Evolutionary conservation across 345 rosid genomes (phyloP).

Genomic region (Psidium guajava): DNA sequence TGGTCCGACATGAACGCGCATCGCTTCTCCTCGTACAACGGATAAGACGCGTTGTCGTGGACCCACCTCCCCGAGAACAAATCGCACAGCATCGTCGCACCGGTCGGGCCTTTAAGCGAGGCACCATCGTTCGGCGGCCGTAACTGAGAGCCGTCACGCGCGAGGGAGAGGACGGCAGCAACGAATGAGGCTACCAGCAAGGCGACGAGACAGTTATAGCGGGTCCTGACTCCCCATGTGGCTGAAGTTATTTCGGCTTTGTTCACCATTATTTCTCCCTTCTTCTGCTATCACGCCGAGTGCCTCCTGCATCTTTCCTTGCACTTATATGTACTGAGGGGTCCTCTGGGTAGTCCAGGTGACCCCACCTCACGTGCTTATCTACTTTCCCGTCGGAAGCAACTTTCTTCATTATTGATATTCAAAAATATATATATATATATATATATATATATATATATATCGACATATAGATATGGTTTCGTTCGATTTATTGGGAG

Average conservation of each 20-base stretch:
- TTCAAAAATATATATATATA: too few species aligned
- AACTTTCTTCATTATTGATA: not conserved
- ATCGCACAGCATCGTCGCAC: constrained; percentile 21
- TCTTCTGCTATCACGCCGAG: too few species aligned
- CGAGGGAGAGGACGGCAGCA: constrained; percentile 25
- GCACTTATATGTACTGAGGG: not conserved
- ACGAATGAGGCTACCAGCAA: constrained; percentile 41
- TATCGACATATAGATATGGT: too few species aligned
- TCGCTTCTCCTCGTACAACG: constrained; percentile 64
- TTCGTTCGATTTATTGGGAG: too few species aligned
- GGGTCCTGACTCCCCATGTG: constrained; percentile 30
- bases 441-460: too few species aligned
- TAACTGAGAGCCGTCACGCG: not conserved
- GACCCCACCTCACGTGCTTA: not conserved
- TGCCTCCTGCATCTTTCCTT: not conserved
- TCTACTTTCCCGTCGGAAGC: not conserved
- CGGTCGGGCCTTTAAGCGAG: not conserved
- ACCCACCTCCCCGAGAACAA: constrained; percentile 78
- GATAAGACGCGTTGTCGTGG: constrained; percentile 52
- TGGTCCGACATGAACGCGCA: constrained; percentile 74
- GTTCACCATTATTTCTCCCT: not conserved
- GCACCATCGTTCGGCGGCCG: not conserved
- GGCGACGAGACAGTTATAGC: constrained; percentile 53
- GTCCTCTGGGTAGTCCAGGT: not conserved
- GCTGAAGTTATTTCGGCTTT: not conserved